phyloP scores from a whole-genome alignment of 2,329 filamentous ascomycete species.

The Elsinoe australis region DNA sequence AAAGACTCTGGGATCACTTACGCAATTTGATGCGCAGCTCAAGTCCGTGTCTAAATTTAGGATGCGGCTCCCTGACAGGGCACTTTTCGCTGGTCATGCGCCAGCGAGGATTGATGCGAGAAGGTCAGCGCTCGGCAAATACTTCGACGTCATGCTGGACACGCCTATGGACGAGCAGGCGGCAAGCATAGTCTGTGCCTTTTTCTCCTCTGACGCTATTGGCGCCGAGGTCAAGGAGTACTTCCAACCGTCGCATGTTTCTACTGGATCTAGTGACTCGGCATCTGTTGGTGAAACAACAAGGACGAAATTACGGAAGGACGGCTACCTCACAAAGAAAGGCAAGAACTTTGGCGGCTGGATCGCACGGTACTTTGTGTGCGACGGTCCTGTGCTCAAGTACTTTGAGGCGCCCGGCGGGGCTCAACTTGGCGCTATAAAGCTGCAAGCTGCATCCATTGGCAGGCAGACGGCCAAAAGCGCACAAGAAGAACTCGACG shows the following conservation, averaged over 20 bases:
- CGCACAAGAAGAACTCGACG: conserved; percentile 58
- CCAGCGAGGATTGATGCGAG: conserved; percentile 89
- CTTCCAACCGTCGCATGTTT: conserved; percentile 24
- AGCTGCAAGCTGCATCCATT: conserved; percentile 82
- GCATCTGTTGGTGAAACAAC: conserved; percentile 18
- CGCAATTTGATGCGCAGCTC: conserved; percentile 73
- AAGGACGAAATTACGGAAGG: conserved; percentile 51
- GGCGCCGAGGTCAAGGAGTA: conserved; percentile 48
- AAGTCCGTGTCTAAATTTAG: conserved; percentile 66
- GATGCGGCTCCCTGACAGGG: conserved; percentile 72
- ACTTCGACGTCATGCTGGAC: conserved; percentile 78
- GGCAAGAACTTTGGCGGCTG: conserved; percentile 99
- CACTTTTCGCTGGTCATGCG: conserved; percentile 83
- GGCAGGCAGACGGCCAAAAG: conserved; percentile 74
- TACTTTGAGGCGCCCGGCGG: conserved; percentile 92
- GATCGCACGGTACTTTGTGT: conserved; percentile 74
- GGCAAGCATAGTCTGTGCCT: conserved; percentile 76
- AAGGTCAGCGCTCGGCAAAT: conserved; percentile 69
- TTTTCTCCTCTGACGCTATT: conserved; percentile 63
- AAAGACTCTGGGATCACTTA: conserved; percentile 76
- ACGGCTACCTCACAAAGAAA: conserved; percentile 88
- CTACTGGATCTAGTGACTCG: not conserved
- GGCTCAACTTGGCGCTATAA: conserved; percentile 86
- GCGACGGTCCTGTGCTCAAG: conserved; percentile 65
- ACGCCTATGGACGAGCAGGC: conserved; percentile 70